These are phyloP conservation scores for Salvia sclarea DNA, from an alignment of 305 asterid species.

Conservation along the genomic window DNA sequence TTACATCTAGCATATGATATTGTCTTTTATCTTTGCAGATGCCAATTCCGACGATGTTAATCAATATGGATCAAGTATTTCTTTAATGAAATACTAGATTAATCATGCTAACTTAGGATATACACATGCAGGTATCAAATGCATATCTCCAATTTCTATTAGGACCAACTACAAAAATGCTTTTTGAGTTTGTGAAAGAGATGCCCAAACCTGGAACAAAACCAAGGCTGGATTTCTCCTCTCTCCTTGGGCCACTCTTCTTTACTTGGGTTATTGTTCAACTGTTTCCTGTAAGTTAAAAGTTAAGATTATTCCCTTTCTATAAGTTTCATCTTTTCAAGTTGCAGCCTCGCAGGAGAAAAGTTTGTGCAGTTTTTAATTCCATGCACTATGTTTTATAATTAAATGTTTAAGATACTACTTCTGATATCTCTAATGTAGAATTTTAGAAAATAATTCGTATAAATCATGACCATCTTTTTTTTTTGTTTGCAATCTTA, in stretches of 20 bases:
- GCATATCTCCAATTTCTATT: constrained; percentile 77
- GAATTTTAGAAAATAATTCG: constrained; percentile 5
- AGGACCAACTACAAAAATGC: constrained; percentile 67
- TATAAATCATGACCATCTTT: neutral
- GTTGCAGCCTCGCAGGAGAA: neutral
- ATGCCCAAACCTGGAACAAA: constrained; percentile 85
- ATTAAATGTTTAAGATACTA: too few relatives aligned
- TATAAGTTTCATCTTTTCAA: constrained; percentile 4
- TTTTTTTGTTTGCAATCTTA: neutral
- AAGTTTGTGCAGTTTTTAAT: neutral
- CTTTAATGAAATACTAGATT: neutral
- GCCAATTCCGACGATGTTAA: neutral
- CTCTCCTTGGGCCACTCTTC: constrained; percentile 93
- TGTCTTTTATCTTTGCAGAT: constrained; percentile 2
- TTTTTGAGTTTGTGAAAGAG: constrained; percentile 85
- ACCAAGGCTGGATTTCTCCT: constrained; percentile 83
- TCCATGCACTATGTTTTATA: neutral
- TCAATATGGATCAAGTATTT: constrained; percentile 9
- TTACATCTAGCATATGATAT: neutral
- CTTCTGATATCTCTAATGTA: neutral
- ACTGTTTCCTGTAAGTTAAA: constrained; percentile 79
- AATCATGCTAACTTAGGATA: constrained; percentile 32
- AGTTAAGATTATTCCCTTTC: constrained; percentile 8
- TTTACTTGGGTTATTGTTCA: constrained; percentile 80
- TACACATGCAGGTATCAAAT: constrained; percentile 74